phyloP scores from a whole-genome alignment of 441 rosid species.

The Mallotus repandus region DNA sequence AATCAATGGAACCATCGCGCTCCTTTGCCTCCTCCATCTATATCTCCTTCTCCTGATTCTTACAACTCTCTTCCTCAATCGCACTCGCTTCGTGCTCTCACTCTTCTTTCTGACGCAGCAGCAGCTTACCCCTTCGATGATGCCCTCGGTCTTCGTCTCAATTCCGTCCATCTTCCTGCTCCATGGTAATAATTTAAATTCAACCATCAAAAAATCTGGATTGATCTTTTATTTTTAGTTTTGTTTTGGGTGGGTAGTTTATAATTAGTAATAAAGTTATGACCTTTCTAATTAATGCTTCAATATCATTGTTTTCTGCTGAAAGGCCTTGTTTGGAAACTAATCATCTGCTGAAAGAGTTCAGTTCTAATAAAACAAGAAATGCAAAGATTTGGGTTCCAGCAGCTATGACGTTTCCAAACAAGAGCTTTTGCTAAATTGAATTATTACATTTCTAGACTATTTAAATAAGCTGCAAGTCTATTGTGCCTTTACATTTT shows the following conservation, averaged over 20 bases:
- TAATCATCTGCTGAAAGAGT: too few relatives aligned
- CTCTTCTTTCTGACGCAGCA: slow-evolving; percentile 23
- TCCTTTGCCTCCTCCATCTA: slow-evolving; percentile 29
- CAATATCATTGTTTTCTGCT: background rate
- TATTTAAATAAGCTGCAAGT: background rate
- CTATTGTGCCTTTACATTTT: background rate
- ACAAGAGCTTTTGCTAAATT: too few relatives aligned
- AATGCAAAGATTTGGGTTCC: too few relatives aligned
- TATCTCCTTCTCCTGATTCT: slow-evolving; percentile 43
- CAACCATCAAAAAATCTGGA: too few relatives aligned
- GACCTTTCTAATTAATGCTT: background rate
- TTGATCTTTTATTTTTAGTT: background rate
- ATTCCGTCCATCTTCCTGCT: slow-evolving; percentile 50
- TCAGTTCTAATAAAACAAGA: too few relatives aligned
- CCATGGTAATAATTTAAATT: slow-evolving; percentile 42
- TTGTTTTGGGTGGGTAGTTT: background rate
- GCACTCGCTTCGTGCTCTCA: slow-evolving; percentile 27
- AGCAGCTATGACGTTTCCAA: too few relatives aligned
- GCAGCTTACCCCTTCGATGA: slow-evolving; percentile 31
- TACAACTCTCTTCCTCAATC: slow-evolving; percentile 17
- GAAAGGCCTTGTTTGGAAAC: too few relatives aligned
- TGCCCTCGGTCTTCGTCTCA: slow-evolving; percentile 33
- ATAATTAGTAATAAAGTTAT: background rate
- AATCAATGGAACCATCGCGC: slow-evolving; percentile 54
- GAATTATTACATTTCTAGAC: too few relatives aligned